Evolutionary conservation across 139 green algal species (phyloP).

Genomic region (Auxenochlorella protothecoides): DNA sequence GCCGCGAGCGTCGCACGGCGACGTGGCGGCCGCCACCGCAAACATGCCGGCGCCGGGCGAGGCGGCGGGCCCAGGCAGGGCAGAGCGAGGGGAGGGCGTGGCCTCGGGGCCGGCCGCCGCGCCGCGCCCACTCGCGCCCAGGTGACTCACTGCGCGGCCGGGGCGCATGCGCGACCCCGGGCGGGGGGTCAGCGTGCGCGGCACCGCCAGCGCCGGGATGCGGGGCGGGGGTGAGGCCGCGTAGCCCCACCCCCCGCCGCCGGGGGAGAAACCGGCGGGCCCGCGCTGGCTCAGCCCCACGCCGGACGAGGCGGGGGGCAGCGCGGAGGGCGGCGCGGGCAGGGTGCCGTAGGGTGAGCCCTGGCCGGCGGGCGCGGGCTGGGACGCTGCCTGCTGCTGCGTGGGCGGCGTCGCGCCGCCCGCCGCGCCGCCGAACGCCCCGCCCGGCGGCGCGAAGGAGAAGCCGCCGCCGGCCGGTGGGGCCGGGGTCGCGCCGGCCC

Average conservation of each 20-base stretch:
- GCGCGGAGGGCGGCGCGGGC: slow-evolving; percentile 24
- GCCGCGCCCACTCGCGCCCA: too few relatives aligned
- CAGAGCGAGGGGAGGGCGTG: too few relatives aligned
- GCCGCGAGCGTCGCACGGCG: not conserved
- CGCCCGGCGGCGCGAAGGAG: not conserved
- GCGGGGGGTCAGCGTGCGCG: slow-evolving; percentile 54
- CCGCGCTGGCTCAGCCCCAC: slow-evolving; percentile 56
- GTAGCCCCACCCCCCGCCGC: slow-evolving; percentile 1
- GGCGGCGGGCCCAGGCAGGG: slow-evolving; percentile 5
- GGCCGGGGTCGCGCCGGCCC: too few relatives aligned
- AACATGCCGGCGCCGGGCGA: slow-evolving; percentile 20
- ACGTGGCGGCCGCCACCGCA: slow-evolving; percentile 1
- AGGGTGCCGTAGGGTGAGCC: slow-evolving; percentile 32
- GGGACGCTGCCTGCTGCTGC: slow-evolving; percentile 32
- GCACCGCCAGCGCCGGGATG: not conserved
- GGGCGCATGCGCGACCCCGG: slow-evolving; percentile 33
- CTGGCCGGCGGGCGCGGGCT: slow-evolving; percentile 20
- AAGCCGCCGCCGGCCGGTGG: not conserved
- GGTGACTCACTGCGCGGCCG: not conserved
- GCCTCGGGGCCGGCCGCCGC: too few relatives aligned
- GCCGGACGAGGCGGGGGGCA: slow-evolving; percentile 13
- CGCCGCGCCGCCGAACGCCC: not conserved
- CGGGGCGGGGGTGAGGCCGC: too few relatives aligned
- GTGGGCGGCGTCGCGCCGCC: slow-evolving; percentile 3
- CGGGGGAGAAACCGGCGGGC: slow-evolving; percentile 11